Conservation (phyloP, 2,329 filamentous ascomycete species). For the Celoporthe dispersa region DNA sequence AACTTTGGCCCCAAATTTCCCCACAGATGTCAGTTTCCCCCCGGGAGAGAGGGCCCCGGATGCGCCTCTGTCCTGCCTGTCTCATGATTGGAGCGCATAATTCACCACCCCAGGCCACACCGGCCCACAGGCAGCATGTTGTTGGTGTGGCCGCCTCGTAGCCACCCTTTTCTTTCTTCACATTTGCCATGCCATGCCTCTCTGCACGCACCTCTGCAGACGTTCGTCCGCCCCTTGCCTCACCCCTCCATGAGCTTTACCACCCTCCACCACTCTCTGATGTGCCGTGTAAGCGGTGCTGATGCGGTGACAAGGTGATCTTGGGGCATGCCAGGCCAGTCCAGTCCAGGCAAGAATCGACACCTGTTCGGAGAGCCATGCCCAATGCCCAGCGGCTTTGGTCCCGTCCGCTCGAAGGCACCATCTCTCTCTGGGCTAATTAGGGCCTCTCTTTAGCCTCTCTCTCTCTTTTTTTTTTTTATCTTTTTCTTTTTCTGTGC, state of each 20-base stretch:
- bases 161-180: neutral
- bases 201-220: neutral
- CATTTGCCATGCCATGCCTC: neutral
- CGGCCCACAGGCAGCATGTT: constrained; percentile 3
- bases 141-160: neutral
- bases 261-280: neutral
- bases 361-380: neutral
- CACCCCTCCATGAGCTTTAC: neutral
- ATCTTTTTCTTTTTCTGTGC: too few species aligned
- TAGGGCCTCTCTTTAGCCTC: neutral
- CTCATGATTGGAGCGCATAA: constrained; percentile 30
- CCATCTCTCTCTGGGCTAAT: neutral
- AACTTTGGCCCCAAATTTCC: constrained; percentile 17
- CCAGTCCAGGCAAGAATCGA: neutral
- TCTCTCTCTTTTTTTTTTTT: neutral
- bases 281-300: neutral
- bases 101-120: constrained; percentile 17
- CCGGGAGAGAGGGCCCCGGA: constrained; percentile 11
- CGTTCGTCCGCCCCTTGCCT: neutral
- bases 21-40: neutral
- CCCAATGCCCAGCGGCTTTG: neutral
- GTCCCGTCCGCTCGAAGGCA: neutral
- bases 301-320: neutral
- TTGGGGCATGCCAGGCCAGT: neutral
- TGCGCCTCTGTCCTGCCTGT: constrained; percentile 5